Conservation (phyloP, 257 asterid genomes). For the Solanum chmielewskii region DNA sequence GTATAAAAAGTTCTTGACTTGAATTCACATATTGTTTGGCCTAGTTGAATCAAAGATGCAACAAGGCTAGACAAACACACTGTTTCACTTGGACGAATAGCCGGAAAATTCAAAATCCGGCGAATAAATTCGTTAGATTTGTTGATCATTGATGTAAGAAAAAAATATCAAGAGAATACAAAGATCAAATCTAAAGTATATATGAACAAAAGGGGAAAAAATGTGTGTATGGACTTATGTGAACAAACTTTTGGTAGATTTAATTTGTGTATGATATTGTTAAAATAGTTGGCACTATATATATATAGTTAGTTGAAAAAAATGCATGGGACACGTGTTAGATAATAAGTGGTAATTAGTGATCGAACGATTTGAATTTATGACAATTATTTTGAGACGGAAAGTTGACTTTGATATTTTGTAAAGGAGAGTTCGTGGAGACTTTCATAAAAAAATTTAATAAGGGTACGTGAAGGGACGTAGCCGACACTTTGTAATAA, state of each 20-base stretch:
- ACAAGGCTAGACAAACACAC: conserved; percentile 33
- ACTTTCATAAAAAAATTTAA: not conserved
- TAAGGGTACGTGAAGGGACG: conserved; percentile 22
- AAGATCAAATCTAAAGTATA: not conserved
- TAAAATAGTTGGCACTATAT: conserved; percentile 6
- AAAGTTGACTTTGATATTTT: not conserved
- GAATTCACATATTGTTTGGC: conserved; percentile 26
- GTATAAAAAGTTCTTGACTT: conserved; percentile 39
- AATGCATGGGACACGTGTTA: conserved; percentile 19
- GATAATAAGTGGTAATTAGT: not conserved
- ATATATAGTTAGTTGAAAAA: conserved; percentile 2
- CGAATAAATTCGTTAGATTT: conserved; percentile 37
- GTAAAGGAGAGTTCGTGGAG: conserved; percentile 11
- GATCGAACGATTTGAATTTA: not conserved
- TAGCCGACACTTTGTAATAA: conserved; percentile 35
- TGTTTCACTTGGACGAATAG: conserved; percentile 61
- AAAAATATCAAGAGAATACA: not conserved
- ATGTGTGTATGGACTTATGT: not conserved
- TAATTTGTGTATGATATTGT: not conserved
- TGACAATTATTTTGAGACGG: conserved; percentile 7
- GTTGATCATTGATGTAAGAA: conserved; percentile 31
- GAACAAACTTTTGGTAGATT: not conserved
- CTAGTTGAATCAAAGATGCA: conserved; percentile 32
- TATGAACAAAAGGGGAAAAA: not conserved
- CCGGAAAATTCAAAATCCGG: conserved; percentile 84